Conservation (phyloP, 768 basidiomycete species). For the Hericium coralloides region DNA sequence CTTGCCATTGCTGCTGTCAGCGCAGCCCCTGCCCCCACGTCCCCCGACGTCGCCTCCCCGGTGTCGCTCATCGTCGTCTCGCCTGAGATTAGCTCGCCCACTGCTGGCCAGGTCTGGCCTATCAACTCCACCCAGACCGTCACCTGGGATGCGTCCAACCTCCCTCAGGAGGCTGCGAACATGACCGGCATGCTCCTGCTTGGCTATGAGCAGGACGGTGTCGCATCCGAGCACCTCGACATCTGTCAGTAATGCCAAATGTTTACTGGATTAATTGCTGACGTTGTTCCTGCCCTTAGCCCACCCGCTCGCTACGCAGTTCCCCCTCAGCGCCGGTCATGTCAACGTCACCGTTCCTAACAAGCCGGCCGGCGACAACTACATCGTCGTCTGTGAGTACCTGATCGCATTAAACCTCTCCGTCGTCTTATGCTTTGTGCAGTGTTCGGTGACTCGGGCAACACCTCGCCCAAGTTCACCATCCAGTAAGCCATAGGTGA, state of each 20-base stretch:
- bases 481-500: background rate
- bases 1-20: background rate
- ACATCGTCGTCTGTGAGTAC: conserved; percentile 37
- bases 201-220: background rate
- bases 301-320: conserved; percentile 34
- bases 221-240: conserved; percentile 1
- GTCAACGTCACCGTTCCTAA: conserved; percentile 32
- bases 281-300: conserved; percentile 18
- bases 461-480: conserved; percentile 7
- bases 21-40: background rate
- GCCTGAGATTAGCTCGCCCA: background rate
- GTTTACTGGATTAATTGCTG: background rate
- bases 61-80: background rate
- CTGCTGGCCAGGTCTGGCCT: background rate
- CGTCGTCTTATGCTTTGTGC: background rate
- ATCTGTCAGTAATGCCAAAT: background rate
- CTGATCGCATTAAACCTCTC: background rate
- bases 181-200: conserved; percentile 1
- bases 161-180: background rate
- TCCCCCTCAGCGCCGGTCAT: conserved; percentile 30
- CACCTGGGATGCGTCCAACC: background rate
- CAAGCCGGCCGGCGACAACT: conserved; percentile 27
- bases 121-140: background rate
- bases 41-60: background rate
- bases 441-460: conserved; percentile 11